Conservation (phyloP, 1,284 basidiomycete genomes). For the Puccinia hordei region DNA sequence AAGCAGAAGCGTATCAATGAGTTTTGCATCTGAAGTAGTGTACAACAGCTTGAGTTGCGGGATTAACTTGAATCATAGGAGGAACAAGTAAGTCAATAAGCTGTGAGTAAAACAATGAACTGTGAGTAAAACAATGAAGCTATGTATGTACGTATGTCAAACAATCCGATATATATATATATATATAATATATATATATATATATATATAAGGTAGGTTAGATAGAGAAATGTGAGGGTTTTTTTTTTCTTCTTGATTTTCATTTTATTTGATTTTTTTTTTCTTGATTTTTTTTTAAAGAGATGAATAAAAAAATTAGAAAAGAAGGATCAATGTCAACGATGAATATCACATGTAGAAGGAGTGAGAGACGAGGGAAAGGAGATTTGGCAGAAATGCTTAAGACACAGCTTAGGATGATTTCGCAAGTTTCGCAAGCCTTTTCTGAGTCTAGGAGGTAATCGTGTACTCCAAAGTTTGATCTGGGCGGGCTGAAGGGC, state of each 20-base stretch:
- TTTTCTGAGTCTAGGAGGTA: background rate
- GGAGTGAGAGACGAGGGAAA: background rate
- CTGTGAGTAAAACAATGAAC: too few species aligned
- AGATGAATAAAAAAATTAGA: background rate
- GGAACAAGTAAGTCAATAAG: too few species aligned
- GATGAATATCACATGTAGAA: background rate
- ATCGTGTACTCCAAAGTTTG: background rate
- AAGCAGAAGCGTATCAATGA: too few species aligned
- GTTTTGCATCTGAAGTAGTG: too few species aligned
- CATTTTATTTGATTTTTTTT: too few species aligned
- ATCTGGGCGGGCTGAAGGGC: background rate
- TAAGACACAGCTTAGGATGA: background rate
- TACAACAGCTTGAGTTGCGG: too few species aligned
- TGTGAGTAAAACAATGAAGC: too few species aligned
- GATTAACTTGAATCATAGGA: too few species aligned
- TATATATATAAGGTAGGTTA: too few species aligned
- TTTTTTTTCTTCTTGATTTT: slow-evolving; percentile 1
- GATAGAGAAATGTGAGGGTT: background rate
- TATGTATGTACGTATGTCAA: too few species aligned
- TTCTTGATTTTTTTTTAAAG: background rate
- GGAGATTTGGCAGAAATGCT: background rate
- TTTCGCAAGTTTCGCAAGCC: background rate
- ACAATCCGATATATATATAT: background rate
- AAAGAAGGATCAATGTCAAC: background rate
- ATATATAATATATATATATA: too few species aligned